phyloP scores from a whole-genome alignment of 177 flowering plant genomes.

The Vitis hybrid region DNA sequence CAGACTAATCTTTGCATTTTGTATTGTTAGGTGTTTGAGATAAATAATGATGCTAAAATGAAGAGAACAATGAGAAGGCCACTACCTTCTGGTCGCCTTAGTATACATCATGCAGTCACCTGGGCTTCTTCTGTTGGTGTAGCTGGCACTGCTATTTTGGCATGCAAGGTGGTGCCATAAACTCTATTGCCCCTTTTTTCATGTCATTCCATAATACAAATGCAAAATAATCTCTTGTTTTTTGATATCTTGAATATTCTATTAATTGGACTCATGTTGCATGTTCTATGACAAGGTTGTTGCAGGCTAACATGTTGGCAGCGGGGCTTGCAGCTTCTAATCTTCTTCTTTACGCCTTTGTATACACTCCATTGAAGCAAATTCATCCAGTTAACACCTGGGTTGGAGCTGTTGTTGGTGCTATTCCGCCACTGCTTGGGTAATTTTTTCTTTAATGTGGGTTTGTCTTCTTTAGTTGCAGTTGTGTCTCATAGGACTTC shows the following conservation, averaged over 20 bases:
- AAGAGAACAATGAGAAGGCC: slow-evolving; percentile 87
- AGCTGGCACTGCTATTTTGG: slow-evolving; percentile 78
- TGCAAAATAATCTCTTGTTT: neutral
- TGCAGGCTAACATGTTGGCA: slow-evolving; percentile 91
- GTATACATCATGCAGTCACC: slow-evolving; percentile 66
- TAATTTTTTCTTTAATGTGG: slow-evolving; percentile 23
- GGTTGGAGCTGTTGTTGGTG: slow-evolving; percentile 99
- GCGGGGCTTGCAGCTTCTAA: slow-evolving; percentile 95
- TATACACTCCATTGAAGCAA: slow-evolving; percentile 94
- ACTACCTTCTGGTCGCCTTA: slow-evolving; percentile 87
- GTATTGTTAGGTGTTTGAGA: slow-evolving; percentile 71
- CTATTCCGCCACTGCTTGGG: slow-evolving; percentile 98
- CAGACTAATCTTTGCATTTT: neutral
- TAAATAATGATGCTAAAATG: slow-evolving; percentile 88
- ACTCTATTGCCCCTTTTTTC: neutral
- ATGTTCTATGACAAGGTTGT: slow-evolving; percentile 57
- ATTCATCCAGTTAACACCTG: slow-evolving; percentile 94
- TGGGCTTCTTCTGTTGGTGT: slow-evolving; percentile 82
- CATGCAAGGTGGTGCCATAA: slow-evolving; percentile 60
- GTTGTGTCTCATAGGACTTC: too few species aligned
- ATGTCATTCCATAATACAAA: neutral
- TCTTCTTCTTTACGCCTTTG: slow-evolving; percentile 84
- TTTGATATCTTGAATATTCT: neutral
- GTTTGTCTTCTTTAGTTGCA: too few species aligned
- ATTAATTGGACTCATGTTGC: slow-evolving; percentile 26